Evolutionary conservation across 2,329 filamentous ascomycete species (phyloP).

Genomic region (Fusarium oxysporum): DNA sequence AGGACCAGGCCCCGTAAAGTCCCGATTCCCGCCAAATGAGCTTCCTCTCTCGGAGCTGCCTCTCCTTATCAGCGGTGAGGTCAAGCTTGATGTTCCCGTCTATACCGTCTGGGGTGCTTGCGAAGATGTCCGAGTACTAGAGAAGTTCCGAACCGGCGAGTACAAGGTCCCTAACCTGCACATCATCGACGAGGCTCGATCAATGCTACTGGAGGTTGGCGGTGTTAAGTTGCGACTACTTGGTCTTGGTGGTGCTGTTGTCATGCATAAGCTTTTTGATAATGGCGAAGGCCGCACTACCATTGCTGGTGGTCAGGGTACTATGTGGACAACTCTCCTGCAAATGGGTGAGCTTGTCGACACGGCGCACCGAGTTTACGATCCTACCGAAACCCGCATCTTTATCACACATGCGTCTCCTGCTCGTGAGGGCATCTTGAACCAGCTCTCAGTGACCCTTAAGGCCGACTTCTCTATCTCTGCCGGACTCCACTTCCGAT

Average conservation of each 20-base stretch:
- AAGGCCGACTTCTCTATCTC: conserved; percentile 99
- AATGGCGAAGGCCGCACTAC: conserved; percentile 98
- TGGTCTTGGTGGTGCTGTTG: conserved; percentile 93
- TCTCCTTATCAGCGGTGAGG: conserved; percentile 85
- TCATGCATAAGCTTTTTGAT: conserved; percentile 99
- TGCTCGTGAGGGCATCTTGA: conserved; percentile 93
- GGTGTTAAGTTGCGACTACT: conserved; percentile 95
- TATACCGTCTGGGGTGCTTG: conserved; percentile 99
- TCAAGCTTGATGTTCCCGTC: conserved; percentile 94
- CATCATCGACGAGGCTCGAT: conserved; percentile 98
- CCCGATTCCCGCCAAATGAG: conserved; percentile 82
- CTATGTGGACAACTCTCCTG: conserved; percentile 98
- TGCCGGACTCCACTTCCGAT: conserved; percentile 96
- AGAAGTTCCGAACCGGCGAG: conserved; percentile 96
- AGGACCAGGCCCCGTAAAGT: conserved; percentile 83
- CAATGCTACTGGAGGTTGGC: conserved; percentile 91
- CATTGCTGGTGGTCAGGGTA: conserved; percentile 97
- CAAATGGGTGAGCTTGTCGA: conserved; percentile 99
- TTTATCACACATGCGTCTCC: conserved; percentile 98
- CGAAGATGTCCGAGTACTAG: conserved; percentile 95
- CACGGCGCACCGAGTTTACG: conserved; percentile 97
- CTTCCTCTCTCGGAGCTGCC: conserved; percentile 93
- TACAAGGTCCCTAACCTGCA: conserved; percentile 98
- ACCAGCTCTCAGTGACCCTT: conserved; percentile 95
- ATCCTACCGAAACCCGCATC: conserved; percentile 95